Conservation (phyloP, 2,329 filamentous ascomycete species). For the Fusarium mangiferae region DNA sequence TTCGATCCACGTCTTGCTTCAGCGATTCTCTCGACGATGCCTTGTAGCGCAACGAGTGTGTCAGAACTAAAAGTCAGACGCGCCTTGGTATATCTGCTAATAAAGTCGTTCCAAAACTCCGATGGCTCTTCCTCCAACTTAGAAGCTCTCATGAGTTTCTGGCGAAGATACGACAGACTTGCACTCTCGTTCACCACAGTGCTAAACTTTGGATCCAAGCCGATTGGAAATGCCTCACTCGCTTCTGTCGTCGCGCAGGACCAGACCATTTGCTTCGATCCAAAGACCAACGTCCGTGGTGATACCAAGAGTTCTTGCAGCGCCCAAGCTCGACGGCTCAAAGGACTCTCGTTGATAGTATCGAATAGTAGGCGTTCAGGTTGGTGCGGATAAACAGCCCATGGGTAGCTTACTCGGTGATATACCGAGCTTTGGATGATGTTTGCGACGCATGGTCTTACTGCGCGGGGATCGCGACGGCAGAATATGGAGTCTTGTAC, state of each 20-base stretch:
- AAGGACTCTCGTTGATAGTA: not conserved
- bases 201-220: not conserved
- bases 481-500: not conserved
- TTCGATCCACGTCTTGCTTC: not conserved
- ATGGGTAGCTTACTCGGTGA: not conserved
- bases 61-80: not conserved
- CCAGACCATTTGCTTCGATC: not conserved
- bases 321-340: not conserved
- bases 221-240: not conserved
- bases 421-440: not conserved
- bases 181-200: not conserved
- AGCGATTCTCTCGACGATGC: not conserved
- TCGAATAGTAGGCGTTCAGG: not conserved
- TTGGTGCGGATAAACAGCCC: conserved; percentile 4
- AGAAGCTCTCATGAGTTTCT: not conserved
- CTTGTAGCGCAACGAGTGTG: not conserved
- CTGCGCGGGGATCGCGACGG: not conserved
- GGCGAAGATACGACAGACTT: not conserved
- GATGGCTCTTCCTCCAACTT: not conserved
- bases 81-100: not conserved
- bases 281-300: not conserved
- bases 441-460: not conserved
- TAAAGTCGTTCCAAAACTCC: not conserved
- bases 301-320: not conserved
- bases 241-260: conserved; percentile 1